These are phyloP conservation scores for Pilasporangium apinafurcum DNA, from an alignment of 352 stramenopile genomes.

Conservation along the genomic window DNA sequence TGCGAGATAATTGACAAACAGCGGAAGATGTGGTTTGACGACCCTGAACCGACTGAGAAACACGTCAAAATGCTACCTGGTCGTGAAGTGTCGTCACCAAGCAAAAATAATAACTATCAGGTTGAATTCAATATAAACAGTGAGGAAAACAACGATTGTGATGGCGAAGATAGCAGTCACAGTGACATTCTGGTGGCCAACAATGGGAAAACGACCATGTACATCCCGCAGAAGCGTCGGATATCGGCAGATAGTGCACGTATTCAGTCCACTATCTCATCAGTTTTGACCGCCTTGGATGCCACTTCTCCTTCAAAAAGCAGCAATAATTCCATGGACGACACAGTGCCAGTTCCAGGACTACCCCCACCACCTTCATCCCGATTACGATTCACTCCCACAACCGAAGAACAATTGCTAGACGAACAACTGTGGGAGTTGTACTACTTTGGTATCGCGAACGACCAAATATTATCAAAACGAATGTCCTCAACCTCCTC, in stretches of 20 bases:
- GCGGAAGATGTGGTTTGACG: background rate
- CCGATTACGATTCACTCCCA: constrained; percentile 1
- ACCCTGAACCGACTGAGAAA: constrained; percentile 3
- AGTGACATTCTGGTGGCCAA: constrained; percentile 26
- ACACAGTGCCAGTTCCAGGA: background rate
- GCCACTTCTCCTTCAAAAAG: too few species aligned
- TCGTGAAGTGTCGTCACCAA: constrained; percentile 13
- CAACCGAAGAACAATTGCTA: constrained; percentile 22
- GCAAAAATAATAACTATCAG: too few species aligned
- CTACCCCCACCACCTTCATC: background rate
- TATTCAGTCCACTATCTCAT: background rate
- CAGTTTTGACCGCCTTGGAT: constrained; percentile 1
- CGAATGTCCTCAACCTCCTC: too few species aligned
- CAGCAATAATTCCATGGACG: too few species aligned
- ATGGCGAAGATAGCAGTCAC: background rate
- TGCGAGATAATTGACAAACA: background rate
- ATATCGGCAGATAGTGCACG: too few species aligned
- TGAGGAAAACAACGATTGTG: background rate
- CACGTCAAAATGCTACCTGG: constrained; percentile 7
- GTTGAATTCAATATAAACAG: constrained; percentile 2
- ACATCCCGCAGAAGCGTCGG: constrained; percentile 25
- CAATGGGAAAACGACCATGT: constrained; percentile 42
- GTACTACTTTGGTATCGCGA: constrained; percentile 48
- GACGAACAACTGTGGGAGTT: constrained; percentile 58
- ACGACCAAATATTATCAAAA: constrained; percentile 12